These are phyloP conservation scores for Paracoccidioides brasiliensis DNA, from an alignment of 2,329 filamentous ascomycete species.

Conservation along the genomic window DNA sequence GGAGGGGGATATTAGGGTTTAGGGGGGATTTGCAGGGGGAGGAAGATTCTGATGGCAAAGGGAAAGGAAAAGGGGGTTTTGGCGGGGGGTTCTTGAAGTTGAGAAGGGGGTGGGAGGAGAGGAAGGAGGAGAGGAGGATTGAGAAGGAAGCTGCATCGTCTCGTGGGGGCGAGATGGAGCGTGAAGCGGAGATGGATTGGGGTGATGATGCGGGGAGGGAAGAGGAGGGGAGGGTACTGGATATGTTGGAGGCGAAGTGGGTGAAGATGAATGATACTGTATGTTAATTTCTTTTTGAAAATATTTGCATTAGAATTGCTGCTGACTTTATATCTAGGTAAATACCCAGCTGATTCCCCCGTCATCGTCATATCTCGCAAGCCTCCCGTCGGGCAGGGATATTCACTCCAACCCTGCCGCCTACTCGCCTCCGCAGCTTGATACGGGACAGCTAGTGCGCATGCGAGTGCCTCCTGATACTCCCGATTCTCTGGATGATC, in stretches of 20 bases:
- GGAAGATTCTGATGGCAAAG: constrained; percentile 31
- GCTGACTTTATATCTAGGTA: constrained; percentile 39
- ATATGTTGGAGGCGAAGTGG: constrained; percentile 83
- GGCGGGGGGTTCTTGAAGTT: constrained; percentile 37
- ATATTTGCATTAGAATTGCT: no score
- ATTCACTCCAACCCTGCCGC: constrained; percentile 56
- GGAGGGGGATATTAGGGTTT: constrained; percentile 60
- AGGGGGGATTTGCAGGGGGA: constrained; percentile 23
- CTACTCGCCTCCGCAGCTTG: constrained; percentile 53
- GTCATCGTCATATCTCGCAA: constrained; percentile 55
- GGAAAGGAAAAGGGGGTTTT: constrained; percentile 17
- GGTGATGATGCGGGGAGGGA: constrained; percentile 60
- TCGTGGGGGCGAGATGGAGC: not conserved
- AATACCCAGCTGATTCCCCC: constrained; percentile 67
- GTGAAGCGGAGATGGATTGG: not conserved
- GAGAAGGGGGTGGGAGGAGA: constrained; percentile 63
- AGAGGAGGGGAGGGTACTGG: constrained; percentile 74
- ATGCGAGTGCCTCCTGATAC: constrained; percentile 8
- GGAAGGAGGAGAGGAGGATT: constrained; percentile 63
- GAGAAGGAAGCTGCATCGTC: constrained; percentile 47
- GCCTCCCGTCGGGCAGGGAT: constrained; percentile 78
- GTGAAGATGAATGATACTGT: constrained; percentile 86
- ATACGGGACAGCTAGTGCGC: constrained; percentile 45
- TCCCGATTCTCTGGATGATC: not conserved
- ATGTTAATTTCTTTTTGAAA: constrained; percentile 20